phyloP scores from a whole-genome alignment of 768 basidiomycete genomes.

The Xerocomellus chrysenteron region DNA sequence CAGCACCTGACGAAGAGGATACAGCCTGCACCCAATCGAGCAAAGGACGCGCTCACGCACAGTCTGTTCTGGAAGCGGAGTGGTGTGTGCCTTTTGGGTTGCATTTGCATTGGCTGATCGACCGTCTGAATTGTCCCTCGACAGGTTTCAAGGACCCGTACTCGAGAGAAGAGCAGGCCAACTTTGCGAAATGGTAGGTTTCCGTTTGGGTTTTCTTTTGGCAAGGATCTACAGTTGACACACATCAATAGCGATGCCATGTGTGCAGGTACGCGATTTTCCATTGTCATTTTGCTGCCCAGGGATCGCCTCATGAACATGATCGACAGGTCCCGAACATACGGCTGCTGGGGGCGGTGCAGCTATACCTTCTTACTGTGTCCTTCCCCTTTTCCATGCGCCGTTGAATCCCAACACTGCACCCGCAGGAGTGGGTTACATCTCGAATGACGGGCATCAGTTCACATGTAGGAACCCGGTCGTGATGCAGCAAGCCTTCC shows the following conservation, averaged over 20 bases:
- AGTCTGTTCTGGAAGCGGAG: slow-evolving; percentile 56
- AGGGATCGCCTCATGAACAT: neutral
- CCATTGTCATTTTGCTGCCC: neutral
- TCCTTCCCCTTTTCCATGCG: slow-evolving; percentile 52
- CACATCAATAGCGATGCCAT: slow-evolving; percentile 42
- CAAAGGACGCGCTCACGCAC: slow-evolving; percentile 58
- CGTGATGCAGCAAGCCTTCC: slow-evolving; percentile 52
- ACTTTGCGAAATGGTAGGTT: slow-evolving; percentile 54
- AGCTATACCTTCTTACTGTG: slow-evolving; percentile 53
- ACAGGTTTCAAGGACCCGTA: slow-evolving; percentile 66
- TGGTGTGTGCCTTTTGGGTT: slow-evolving; percentile 34
- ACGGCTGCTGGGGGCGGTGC: slow-evolving; percentile 35
- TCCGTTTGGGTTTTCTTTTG: neutral
- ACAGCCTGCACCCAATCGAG: slow-evolving; percentile 43
- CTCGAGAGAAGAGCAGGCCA: slow-evolving; percentile 52
- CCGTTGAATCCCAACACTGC: slow-evolving; percentile 30
- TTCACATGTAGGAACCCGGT: slow-evolving; percentile 56
- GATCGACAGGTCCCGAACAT: slow-evolving; percentile 49
- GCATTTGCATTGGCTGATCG: neutral
- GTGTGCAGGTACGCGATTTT: slow-evolving; percentile 43
- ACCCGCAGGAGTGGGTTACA: slow-evolving; percentile 40
- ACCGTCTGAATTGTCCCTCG: neutral
- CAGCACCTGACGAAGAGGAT: slow-evolving; percentile 47
- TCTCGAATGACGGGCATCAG: slow-evolving; percentile 56
- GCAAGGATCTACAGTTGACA: neutral